Evolutionary conservation across 257 asterid species (phyloP).

Genomic region (Ajuga chamaepitys): DNA sequence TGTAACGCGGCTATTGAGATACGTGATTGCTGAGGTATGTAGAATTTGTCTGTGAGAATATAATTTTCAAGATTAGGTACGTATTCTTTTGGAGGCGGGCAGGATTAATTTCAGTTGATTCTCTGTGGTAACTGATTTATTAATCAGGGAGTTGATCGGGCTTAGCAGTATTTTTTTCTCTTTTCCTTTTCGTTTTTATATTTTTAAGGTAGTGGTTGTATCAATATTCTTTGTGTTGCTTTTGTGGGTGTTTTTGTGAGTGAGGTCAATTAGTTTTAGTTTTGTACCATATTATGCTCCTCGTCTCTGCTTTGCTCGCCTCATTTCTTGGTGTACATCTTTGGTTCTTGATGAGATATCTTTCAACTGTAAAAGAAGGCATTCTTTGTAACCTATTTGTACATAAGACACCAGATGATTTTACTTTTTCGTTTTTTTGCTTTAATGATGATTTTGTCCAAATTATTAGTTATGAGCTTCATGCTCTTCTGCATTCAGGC

Average conservation of each 20-base stretch:
- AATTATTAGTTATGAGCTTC: background rate
- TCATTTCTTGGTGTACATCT: conserved; percentile 43
- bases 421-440: conserved; percentile 11
- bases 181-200: too few species aligned
- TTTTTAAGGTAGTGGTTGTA: conserved; percentile 26
- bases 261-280: conserved; percentile 35
- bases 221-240: conserved; percentile 19
- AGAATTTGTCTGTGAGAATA: conserved; percentile 19
- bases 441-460: background rate
- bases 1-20: conserved; percentile 3
- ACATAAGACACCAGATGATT: conserved; percentile 35
- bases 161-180: conserved; percentile 24
- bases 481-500: background rate
- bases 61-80: conserved; percentile 38
- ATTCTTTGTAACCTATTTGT: conserved; percentile 48
- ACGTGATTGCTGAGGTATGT: conserved; percentile 17
- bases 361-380: conserved; percentile 39
- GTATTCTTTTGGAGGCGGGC: conserved; percentile 75
- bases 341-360: conserved; percentile 27
- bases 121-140: conserved; percentile 55
- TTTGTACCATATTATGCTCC: conserved; percentile 18
- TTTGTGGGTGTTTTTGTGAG: conserved; percentile 31
- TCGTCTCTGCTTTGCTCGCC: conserved; percentile 16
- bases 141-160: conserved; percentile 35
- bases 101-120: conserved; percentile 28